Evolutionary conservation across 2,329 filamentous ascomycete genomes (phyloP), one percentile per base, ranked within the genome.

Genomic region (Dactylonectria estremocensis): DNA sequence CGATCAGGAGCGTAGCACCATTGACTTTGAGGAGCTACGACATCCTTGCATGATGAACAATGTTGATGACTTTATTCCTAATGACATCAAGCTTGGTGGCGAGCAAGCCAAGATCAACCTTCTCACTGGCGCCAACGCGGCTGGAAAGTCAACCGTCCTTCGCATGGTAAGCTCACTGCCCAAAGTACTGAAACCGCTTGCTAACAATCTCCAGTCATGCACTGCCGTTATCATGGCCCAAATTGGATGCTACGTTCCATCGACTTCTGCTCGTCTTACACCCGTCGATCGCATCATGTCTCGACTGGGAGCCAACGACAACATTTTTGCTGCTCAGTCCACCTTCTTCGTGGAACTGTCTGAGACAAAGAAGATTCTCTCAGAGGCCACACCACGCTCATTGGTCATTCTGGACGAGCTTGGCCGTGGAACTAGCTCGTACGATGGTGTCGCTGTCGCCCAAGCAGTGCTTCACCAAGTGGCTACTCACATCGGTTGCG

Each of bases 261-360:
- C 94, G 66, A 86, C 88, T 18, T 94, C 91, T 3, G 96, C 96
- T 1, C 90, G 88, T 3, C 87, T 99, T 50, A 98, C 95, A 0
- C 95, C 96, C 0, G 91, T 97, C 3, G 96, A 99, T 79, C 93
- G 96, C 61, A 98, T 99, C 85, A 99, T 99, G 96, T 98, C 95
- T 10, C 94, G 96, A 52, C 90, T 99, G 0, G 96, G 96, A 10
- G 96, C 96, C 54, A 97, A 98, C 77, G 96, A 99, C 89, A 98
- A 98, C 81, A 99, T 99, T 75, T 98, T 99, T 78, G 96, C 95
- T 1, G 94, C 95, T 0, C 96, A 99, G 80, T 97, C 94, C 14
- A 99, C 96, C 2, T 99, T 99, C 86, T 98, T 99, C 77, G 95
- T 99, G 31, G 96, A 99, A 81, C 85, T 99, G 2, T 95, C 95